A percentile compares a stretch with the other conserved stretches of the same genome.
Conservation (phyloP, 148 eudicot species). For the Fagopyrum esculentum region DNA sequence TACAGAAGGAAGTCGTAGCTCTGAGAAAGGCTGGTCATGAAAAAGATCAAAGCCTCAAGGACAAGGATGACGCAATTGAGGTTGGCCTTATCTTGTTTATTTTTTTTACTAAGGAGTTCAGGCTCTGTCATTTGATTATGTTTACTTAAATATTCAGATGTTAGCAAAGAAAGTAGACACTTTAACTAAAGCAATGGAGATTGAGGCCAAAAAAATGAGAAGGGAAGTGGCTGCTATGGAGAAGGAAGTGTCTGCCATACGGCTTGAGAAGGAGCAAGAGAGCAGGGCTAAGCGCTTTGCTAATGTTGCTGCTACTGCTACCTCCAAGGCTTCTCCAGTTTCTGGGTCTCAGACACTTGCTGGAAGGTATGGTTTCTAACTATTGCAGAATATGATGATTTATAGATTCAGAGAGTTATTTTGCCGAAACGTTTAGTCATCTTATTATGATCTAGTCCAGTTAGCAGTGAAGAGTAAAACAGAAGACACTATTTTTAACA, state of each 20-base stretch:
- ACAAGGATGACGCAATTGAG: slow-evolving; percentile 98
- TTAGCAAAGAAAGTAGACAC: slow-evolving; percentile 93
- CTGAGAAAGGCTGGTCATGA: slow-evolving; percentile 88
- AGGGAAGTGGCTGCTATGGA: slow-evolving; percentile 99
- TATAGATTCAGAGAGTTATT: not conserved
- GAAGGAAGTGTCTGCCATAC: slow-evolving; percentile 97
- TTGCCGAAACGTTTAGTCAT: not conserved
- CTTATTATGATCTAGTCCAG: not conserved
- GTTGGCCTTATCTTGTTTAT: slow-evolving; percentile 23
- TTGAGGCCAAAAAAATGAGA: slow-evolving; percentile 99
- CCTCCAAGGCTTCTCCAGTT: slow-evolving; percentile 45
- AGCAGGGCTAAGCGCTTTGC: slow-evolving; percentile 68
- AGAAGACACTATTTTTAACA: not conserved
- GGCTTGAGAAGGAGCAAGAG: slow-evolving; percentile 90
- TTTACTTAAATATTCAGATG: slow-evolving; percentile 71
- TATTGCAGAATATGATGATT: slow-evolving; percentile 4
- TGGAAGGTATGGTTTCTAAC: slow-evolving; percentile 58
- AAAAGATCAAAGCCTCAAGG: slow-evolving; percentile 96
- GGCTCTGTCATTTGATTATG: slow-evolving; percentile 6
- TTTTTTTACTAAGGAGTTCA: not conserved
- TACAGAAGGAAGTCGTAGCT: slow-evolving; percentile 86
- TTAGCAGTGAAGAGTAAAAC: not conserved
- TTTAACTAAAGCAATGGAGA: slow-evolving; percentile 97
- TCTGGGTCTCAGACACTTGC: slow-evolving; percentile 68
- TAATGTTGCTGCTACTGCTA: slow-evolving; percentile 19